These are phyloP conservation scores for Ustilago vetiveriae DNA, from an alignment of 1,284 basidiomycete genomes.

Conservation along the genomic window DNA sequence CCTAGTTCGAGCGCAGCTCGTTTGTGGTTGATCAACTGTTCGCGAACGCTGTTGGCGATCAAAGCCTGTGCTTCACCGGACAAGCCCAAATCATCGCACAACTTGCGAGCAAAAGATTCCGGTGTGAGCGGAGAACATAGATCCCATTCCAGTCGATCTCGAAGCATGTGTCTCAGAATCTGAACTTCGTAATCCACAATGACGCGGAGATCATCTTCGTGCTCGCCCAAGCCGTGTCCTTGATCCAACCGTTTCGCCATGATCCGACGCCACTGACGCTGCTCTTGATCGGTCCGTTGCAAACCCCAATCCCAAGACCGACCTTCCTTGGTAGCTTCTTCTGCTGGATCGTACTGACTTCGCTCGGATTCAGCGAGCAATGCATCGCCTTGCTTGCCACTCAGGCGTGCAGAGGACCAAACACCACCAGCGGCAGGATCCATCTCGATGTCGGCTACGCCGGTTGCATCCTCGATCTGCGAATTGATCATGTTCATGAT, in stretches of 20 bases:
- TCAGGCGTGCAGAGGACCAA: conserved; percentile 33
- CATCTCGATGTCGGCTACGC: conserved; percentile 62
- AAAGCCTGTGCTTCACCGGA: conserved; percentile 86
- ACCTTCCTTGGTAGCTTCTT: conserved; percentile 36
- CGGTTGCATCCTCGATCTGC: conserved; percentile 88
- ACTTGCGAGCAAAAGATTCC: conserved; percentile 80
- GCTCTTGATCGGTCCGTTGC: conserved; percentile 12
- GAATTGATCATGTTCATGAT: conserved; percentile 86
- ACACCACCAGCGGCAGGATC: conserved; percentile 42
- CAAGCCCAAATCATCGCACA: conserved; percentile 87
- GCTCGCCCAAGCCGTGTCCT: conserved; percentile 40
- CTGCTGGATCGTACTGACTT: conserved; percentile 26
- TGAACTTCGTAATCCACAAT: conserved; percentile 84
- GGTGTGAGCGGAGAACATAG: conserved; percentile 90
- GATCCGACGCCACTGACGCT: conserved; percentile 30
- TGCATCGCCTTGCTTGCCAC: conserved; percentile 20
- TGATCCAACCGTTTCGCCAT: conserved; percentile 36
- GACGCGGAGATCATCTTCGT: conserved; percentile 62
- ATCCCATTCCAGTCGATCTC: conserved; percentile 98
- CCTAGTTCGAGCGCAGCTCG: conserved; percentile 93
- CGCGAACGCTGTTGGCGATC: conserved; percentile 90
- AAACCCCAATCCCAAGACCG: conserved; percentile 43
- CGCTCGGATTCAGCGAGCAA: conserved; percentile 13
- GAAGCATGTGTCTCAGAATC: conserved; percentile 86
- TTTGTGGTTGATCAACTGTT: conserved; percentile 91